Percentiles rank a stretch among this genome's conserved stretches.
phyloP scores from a whole-genome alignment of 495 filamentous ascomycete species.

The Lophiostoma macrostomum region DNA sequence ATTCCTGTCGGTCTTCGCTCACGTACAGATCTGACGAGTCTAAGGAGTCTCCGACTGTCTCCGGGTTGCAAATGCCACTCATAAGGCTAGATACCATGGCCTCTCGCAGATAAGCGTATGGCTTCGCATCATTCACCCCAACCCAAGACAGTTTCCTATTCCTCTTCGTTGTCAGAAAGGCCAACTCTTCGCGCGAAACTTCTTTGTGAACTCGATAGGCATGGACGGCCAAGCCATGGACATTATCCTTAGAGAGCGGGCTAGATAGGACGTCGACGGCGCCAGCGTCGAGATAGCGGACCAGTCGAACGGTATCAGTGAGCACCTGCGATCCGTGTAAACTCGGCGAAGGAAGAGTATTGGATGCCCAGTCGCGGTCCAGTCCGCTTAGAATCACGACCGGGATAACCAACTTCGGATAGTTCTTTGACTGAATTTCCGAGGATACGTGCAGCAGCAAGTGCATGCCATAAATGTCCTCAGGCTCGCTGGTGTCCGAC shows the following conservation, averaged over 20 bases:
- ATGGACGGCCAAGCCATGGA: conserved; percentile 73
- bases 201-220: conserved; percentile 76
- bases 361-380: conserved; percentile 30
- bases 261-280: conserved; percentile 80
- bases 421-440: conserved; percentile 33
- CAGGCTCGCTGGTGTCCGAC: conserved; percentile 22
- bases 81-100: conserved; percentile 87
- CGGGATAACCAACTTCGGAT: conserved; percentile 36
- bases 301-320: conserved; percentile 48
- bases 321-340: conserved; percentile 36
- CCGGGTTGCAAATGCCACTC: conserved; percentile 81
- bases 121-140: conserved; percentile 77
- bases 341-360: conserved; percentile 30
- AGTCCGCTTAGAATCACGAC: conserved; percentile 36
- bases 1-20: conserved; percentile 53
- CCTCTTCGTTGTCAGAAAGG: conserved; percentile 62
- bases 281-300: conserved; percentile 76
- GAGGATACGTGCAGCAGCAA: conserved; percentile 36
- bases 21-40: conserved; percentile 51
- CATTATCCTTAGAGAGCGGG: conserved; percentile 65
- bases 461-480: conserved; percentile 38
- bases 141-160: conserved; percentile 88
- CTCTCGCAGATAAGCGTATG: conserved; percentile 85
- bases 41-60: conserved; percentile 54
- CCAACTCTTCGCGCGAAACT: conserved; percentile 63